A percentile compares a stretch with the other conserved stretches of the same genome.
Conservation (phyloP, 2,329 filamentous ascomycete genomes). For the Botrytis medusae region DNA sequence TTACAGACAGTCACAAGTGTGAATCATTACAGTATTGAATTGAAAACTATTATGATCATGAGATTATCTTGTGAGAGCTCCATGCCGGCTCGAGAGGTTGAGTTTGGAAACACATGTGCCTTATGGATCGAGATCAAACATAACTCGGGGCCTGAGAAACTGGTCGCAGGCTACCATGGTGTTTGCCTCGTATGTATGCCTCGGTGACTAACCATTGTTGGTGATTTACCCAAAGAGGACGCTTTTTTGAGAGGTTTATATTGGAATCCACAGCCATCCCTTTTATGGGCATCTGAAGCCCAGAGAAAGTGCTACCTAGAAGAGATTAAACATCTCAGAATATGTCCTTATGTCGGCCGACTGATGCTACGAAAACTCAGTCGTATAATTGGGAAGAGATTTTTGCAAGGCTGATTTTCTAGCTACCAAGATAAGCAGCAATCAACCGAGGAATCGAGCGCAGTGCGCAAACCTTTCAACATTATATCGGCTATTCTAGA, state of each 20-base stretch:
- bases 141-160: neutral
- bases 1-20: constrained; percentile 15
- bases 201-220: neutral
- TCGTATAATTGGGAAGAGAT: neutral
- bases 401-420: neutral
- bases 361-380: neutral
- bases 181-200: constrained; percentile 4
- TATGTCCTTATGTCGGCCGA: neutral
- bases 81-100: too few species aligned
- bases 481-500: neutral
- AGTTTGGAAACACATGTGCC: neutral
- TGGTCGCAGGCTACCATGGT: neutral
- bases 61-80: constrained; percentile 5
- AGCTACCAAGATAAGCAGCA: neutral
- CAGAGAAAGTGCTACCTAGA: neutral
- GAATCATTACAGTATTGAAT: constrained; percentile 1
- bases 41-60: constrained; percentile 13
- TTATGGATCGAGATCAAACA: neutral
- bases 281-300: neutral
- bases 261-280: neutral
- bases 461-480: neutral
- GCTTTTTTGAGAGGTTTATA: neutral
- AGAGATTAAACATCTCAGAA: neutral
- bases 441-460: neutral
- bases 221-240: neutral